phyloP scores from a whole-genome alignment of 768 basidiomycete genomes.

The Atractiella rhizophila region DNA sequence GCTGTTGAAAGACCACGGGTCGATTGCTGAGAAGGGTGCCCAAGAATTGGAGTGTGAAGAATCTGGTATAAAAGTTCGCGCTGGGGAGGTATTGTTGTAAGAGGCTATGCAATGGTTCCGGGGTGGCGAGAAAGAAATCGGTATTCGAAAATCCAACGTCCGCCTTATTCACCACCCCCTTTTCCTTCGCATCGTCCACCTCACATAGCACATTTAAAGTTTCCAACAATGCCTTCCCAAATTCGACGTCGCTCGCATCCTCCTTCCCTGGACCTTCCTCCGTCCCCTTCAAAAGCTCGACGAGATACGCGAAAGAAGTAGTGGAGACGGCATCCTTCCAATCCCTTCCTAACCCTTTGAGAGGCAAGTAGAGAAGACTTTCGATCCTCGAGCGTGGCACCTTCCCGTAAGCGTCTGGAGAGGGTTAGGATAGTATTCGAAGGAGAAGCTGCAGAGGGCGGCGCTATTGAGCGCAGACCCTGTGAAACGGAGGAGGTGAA shows the following conservation, averaged over 20 bases:
- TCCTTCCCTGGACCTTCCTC: slow-evolving; percentile 3
- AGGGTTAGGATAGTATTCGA: no score
- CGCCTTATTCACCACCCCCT: slow-evolving; percentile 9
- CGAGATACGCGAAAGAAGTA: no score
- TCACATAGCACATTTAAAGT: slow-evolving; percentile 69
- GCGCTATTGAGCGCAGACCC: no score
- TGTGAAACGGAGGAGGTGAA: no score
- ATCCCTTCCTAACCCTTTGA: slow-evolving; percentile 78
- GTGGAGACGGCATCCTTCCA: slow-evolving; percentile 38
- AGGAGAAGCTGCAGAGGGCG: no score
- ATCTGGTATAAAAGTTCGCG: slow-evolving; percentile 58
- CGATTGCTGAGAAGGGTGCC: slow-evolving; percentile 56
- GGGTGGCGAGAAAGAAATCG: slow-evolving; percentile 46
- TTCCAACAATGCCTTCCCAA: slow-evolving; percentile 75
- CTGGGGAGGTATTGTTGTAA: slow-evolving; percentile 52
- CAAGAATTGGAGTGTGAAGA: slow-evolving; percentile 57
- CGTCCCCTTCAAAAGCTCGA: no score
- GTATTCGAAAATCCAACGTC: slow-evolving; percentile 45
- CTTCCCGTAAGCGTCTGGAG: no score
- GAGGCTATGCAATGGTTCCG: slow-evolving; percentile 45
- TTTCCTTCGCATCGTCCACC: slow-evolving; percentile 24
- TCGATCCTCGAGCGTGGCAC: slow-evolving; percentile 65
- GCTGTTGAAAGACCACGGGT: slow-evolving; percentile 55
- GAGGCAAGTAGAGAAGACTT: slow-evolving; percentile 72
- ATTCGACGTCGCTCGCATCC: slow-evolving; percentile 80